Percentiles rank a stretch among this genome's conserved stretches.
Evolutionary conservation across 2,329 filamentous ascomycete species (phyloP).

Genomic region (Fusarium transvaalense): DNA sequence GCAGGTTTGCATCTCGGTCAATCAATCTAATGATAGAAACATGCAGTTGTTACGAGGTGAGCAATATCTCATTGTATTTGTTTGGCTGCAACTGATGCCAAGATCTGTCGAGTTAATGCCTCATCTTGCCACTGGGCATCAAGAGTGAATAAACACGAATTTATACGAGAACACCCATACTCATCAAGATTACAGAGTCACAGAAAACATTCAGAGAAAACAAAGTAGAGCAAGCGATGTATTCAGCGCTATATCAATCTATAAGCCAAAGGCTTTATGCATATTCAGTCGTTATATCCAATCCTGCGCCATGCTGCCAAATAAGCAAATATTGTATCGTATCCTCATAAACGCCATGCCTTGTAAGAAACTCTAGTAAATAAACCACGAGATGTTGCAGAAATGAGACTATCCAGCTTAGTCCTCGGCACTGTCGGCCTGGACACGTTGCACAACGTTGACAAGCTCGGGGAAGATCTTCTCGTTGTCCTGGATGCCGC

Average conservation of each 20-base stretch:
- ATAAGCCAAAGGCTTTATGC: slow-evolving; percentile 31
- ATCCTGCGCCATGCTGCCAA: slow-evolving; percentile 46
- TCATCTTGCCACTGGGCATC: slow-evolving; percentile 4
- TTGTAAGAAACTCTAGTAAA: background rate
- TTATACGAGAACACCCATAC: background rate
- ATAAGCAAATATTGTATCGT: slow-evolving; percentile 37
- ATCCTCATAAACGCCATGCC: slow-evolving; percentile 46
- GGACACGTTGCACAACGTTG: slow-evolving; percentile 84
- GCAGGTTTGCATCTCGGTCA: background rate
- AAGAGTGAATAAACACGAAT: background rate
- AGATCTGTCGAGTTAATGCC: background rate
- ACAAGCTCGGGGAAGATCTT: slow-evolving; percentile 82
- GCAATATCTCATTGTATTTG: background rate
- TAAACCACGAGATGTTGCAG: background rate
- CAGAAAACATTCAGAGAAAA: background rate
- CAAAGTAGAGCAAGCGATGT: slow-evolving; percentile 25
- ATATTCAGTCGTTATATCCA: slow-evolving; percentile 18
- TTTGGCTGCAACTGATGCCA: background rate
- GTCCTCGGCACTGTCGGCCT: slow-evolving; percentile 68
- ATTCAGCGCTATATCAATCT: slow-evolving; percentile 42
- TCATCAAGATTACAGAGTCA: background rate
- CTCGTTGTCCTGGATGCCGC: slow-evolving; percentile 81
- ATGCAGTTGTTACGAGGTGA: background rate
- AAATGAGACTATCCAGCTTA: slow-evolving; percentile 50
- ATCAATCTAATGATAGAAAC: background rate